Conservation (phyloP, 139 green algal species). For the Mychonastes homosphaera region DNA sequence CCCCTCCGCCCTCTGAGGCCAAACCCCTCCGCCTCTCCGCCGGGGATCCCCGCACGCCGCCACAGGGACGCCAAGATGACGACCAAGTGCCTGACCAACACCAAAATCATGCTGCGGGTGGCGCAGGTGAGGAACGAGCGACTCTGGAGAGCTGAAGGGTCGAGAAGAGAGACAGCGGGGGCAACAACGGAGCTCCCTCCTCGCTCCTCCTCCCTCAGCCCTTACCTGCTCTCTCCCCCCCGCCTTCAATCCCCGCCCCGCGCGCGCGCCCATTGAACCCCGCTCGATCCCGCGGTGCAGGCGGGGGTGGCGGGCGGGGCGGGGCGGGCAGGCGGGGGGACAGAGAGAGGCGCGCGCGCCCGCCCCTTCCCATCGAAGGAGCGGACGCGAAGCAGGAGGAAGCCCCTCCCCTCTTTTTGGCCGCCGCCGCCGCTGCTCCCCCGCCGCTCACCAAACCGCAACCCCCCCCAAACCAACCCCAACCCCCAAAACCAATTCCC, state of each 20-base stretch:
- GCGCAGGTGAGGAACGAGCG: conserved; percentile 7
- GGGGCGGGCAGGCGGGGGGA: conserved; percentile 1
- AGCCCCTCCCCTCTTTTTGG: neutral
- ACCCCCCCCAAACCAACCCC: neutral
- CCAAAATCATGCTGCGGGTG: conserved; percentile 9
- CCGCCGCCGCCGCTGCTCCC: neutral
- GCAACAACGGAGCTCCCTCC: too few species aligned
- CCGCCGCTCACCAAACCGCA: neutral
- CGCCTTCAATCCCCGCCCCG: too few species aligned
- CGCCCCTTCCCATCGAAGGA: neutral
- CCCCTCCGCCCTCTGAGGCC: too few species aligned
- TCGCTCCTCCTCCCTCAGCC: too few species aligned
- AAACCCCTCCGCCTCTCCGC: too few species aligned
- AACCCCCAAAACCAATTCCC: neutral
- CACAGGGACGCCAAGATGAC: neutral
- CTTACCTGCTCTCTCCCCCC: too few species aligned
- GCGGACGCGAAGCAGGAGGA: neutral
- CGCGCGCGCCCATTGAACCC: too few species aligned
- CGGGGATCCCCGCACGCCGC: too few species aligned
- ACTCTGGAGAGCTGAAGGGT: too few species aligned
- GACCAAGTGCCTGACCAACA: neutral
- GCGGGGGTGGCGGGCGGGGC: too few species aligned
- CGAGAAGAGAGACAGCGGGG: too few species aligned
- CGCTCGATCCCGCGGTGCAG: neutral
- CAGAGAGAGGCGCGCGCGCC: neutral